phyloP scores from a whole-genome alignment of 805 yeast genomes.

The Yueomyces sp. region DNA sequence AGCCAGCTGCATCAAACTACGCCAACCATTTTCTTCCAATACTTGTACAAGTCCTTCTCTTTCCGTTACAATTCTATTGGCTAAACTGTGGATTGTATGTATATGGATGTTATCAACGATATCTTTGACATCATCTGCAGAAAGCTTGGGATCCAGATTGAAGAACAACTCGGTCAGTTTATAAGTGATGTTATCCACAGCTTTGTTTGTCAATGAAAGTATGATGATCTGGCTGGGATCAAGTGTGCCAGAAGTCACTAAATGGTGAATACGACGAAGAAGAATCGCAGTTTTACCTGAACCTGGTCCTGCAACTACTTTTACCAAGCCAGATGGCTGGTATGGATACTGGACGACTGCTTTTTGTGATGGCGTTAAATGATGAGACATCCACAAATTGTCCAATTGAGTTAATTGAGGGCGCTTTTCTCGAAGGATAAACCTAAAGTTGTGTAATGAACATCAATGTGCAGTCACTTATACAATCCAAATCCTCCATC shows the following conservation, averaged over 20 bases:
- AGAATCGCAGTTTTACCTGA: constrained; percentile 59
- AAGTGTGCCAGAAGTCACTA: constrained; percentile 26
- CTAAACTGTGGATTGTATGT: constrained; percentile 52
- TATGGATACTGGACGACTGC: constrained; percentile 32
- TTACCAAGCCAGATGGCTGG: constrained; percentile 28
- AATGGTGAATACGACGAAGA: constrained; percentile 36
- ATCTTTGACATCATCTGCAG: constrained; percentile 3
- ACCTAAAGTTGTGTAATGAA: too few species aligned
- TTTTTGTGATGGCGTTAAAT: constrained; percentile 33
- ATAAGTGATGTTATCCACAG: constrained; percentile 36
- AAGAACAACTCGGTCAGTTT: constrained; percentile 25
- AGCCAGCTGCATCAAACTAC: constrained; percentile 27
- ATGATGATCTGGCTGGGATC: constrained; percentile 45
- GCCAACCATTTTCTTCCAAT: constrained; percentile 46
- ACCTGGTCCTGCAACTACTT: constrained; percentile 60
- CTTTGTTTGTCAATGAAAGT: constrained; percentile 54
- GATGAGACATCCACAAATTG: neutral
- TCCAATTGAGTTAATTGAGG: too few species aligned
- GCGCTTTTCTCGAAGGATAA: too few species aligned
- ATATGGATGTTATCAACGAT: constrained; percentile 26
- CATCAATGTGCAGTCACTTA: too few species aligned
- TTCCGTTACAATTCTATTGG: constrained; percentile 35
- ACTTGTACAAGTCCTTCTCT: constrained; percentile 27
- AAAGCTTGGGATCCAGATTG: neutral
- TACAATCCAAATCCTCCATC: too few species aligned